Base-by-base conservation (phyloP, 148 eudicot species). In the Silene conica region DNA sequence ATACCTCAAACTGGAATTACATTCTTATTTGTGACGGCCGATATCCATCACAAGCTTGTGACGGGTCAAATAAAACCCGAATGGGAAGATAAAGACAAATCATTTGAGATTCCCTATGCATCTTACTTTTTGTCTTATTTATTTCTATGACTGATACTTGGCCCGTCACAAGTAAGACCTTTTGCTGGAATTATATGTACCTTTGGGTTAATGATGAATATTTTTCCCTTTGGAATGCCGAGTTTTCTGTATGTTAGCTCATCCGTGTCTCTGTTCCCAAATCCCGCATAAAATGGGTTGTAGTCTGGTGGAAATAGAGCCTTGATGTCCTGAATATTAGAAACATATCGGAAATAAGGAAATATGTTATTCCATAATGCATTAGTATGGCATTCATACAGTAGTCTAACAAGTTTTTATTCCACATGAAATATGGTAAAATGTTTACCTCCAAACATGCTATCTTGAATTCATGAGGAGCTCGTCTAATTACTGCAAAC, bases 381-480 rank as follows among this genome's bases (percentile, higher is more conserved):
- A 18, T 46, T 9, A 34, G 50, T 38, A 21, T 18, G 23, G 31
- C 41, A 12, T 63, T 50, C 19, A 25, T 15, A 10, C 41, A 54
- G 31, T 13, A 74, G 34, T n/a, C 20, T 63, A 31, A 31, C 34
- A 31, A 31, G 34, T 31, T 31, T 31, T 31, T 31, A 46, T 15
- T 8, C 26, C 50, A 19, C 55, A 66, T 18, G 26, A 41, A 26
- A 59, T 16, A 31, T 7, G 22, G 31, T 10, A 14, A 13, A 69
- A 41, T 16, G 60, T 50, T 77, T 85, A 95, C 99, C 97, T 95
- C 96, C 78, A 95, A 86, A 82, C 99, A 95, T 8, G 99, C 99
- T 31, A 95, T 95, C 87, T 95, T 95, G 91, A 95, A 95, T 75
- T 95, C 97, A 71, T 95, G 99, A 79, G 99, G 99, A 63, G 99